A percentile compares a stretch with the other conserved stretches of the same genome.
Conservation (phyloP, 345 rosid species). For the Mallotus nudiflorus region DNA sequence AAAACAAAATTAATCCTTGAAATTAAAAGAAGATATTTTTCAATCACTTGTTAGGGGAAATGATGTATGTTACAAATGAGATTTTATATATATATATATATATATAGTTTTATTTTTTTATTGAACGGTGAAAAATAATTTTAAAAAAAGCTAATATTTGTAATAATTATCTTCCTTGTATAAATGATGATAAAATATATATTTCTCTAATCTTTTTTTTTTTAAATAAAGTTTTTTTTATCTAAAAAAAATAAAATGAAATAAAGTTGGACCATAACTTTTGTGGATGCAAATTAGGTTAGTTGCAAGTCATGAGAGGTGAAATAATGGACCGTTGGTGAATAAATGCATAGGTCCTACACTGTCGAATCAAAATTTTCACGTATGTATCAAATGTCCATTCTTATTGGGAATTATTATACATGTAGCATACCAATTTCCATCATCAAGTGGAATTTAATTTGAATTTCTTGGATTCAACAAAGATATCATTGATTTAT, state of each 20-base stretch:
- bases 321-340: slow-evolving; percentile 2
- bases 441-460: slow-evolving; percentile 4
- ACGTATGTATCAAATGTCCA: not conserved
- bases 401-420: slow-evolving; percentile 12
- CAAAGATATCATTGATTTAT: slow-evolving; percentile 10
- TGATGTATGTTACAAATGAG: too few species aligned
- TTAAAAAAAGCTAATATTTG: not conserved
- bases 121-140: too few species aligned
- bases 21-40: too few species aligned
- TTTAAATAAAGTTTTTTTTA: too few species aligned
- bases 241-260: not conserved
- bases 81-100: too few species aligned
- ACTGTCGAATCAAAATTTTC: not conserved
- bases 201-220: too few species aligned
- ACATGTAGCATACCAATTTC: not conserved
- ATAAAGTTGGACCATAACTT: not conserved
- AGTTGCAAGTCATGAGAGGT: not conserved
- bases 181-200: not conserved
- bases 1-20: too few species aligned
- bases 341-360: not conserved
- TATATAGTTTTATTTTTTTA: too few species aligned
- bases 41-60: too few species aligned
- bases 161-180: not conserved
- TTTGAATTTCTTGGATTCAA: slow-evolving; percentile 14
- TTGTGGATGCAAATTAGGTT: not conserved